Base-by-base conservation (phyloP, 805 yeast genomes). In the Pichia sporocuriosa region DNA sequence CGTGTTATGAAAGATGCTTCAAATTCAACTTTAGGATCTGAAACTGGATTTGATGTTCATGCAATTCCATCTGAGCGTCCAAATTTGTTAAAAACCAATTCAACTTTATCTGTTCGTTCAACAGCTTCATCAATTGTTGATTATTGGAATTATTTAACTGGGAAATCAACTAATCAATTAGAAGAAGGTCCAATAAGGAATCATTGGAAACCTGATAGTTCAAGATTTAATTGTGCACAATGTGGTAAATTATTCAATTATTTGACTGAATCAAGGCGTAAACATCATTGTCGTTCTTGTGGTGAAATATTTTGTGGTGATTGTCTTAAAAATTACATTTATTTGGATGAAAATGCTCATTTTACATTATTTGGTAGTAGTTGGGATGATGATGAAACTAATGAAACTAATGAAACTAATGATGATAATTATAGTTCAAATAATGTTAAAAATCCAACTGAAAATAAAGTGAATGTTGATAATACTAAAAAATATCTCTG, bases 131-230 rank as follows among this genome's bases (percentile, higher is more conserved):
- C 63, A 17, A 34, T 59, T 33, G 37, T 53, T 7, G 57, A 56
- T 23, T 59, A 59, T 39, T 56, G 61, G 58, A 49, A 49, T 33
- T 45, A 42, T 32, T 28, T 58, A 1, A 44, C 54, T 4, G 51
- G 55, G 8, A 35, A 32, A 35, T 12, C 39, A 37, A 4, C 52
- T 47, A 29, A 17, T 24, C n/a, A 41, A 26, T n/a, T 21, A 12
- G 12, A 20, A 19, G 38, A 39, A 3, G 62, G 58, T 6, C 84
- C 84, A 3, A 73, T 83, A 0, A 65, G 77, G 36, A 66, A 63
- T 8, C 90, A 83, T 55, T 84, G 93, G 93, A 68, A 80, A 39
- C 77, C 85, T 21, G 95, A 90, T 61, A 72, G 72, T 35, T 58
- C 75, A 17, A 75, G 84, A 28, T 60, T 68, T 36, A 69, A 73